Base-by-base conservation (phyloP, 345 rosid genomes). In the Arabis alpina region DNA sequence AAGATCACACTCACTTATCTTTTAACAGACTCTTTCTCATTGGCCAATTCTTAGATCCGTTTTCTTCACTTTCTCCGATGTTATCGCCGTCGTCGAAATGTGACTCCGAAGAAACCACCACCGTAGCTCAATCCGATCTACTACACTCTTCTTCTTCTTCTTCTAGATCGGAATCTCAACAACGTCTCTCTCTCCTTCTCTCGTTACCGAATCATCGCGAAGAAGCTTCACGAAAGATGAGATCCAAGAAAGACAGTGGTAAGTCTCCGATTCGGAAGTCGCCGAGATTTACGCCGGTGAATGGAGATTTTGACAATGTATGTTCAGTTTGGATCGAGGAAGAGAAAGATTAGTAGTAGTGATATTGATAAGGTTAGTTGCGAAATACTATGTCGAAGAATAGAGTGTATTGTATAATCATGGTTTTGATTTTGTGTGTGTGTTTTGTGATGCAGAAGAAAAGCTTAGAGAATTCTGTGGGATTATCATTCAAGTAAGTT, bases 371-470 rank as follows among this genome's bases (percentile, higher is more conserved):
- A 68, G 70, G 59, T 68, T 54, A 67, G 54, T 66, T 11, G 15
- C 32, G 34, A 11, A 8, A 1, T 64, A 41, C 30, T 53, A 49
- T 64, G 65, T 55, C 11, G 30, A 52, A 10, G 58, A n/a, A n/a
- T 28, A 32, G 34, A 53, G n/a, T 5, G 64, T 11, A n/a, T n/a
- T n/a, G n/a, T n/a, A 15, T 10, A 58, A 25, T 57, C 28, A 1
- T 57, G 40, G 11, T 68, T 47, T 47, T 58, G 19, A 0, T 24
- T 54, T 15, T 70, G n/a, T 15, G 2, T 4, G 28, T 1, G 9
- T 12, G 90, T n/a, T n/a, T n/a, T n/a, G n/a, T 76, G 65, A 6
- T 78, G 79, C 78, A 80, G 80, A 55, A 68, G 24, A 58, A 23
- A 30, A 61, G 79, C 52, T 64, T 42, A 15, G 69, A 54, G 6